These are phyloP conservation scores for Candida tunisiensis DNA, from an alignment of 1,139 yeast genomes.

Conservation along the genomic window DNA sequence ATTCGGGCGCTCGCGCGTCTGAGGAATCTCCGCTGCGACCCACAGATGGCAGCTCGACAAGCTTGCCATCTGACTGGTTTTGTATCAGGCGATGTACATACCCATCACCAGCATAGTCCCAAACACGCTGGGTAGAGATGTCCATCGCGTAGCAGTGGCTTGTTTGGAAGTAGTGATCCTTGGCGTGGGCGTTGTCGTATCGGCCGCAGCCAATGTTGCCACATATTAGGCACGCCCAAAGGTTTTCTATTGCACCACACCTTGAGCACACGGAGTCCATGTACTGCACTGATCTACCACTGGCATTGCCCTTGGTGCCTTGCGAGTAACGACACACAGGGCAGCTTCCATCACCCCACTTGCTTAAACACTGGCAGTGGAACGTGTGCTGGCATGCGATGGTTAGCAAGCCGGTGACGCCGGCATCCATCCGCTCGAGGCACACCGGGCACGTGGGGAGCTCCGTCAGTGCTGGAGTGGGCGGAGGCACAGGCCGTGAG, in stretches of 20 bases:
- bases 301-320: constrained; percentile 3
- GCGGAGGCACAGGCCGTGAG: constrained; percentile 13
- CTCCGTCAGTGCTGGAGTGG: constrained; percentile 29
- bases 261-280: constrained; percentile 19
- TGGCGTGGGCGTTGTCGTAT: constrained; percentile 77
- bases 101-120: constrained; percentile 91
- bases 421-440: constrained; percentile 74
- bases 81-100: constrained; percentile 80
- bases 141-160: constrained; percentile 94
- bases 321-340: constrained; percentile 76
- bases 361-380: constrained; percentile 76
- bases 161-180: constrained; percentile 59
- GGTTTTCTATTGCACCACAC: constrained; percentile 49
- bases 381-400: constrained; percentile 90
- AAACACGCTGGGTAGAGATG: constrained; percentile 64
- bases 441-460: constrained; percentile 93
- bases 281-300: constrained; percentile 9
- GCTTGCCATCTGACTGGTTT: constrained; percentile 71
- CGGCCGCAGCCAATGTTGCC: constrained; percentile 87
- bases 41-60: constrained; percentile 44
- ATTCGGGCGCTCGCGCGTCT: constrained; percentile 3
- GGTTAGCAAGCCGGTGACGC: constrained; percentile 66
- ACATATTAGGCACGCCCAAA: constrained; percentile 87
- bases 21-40: constrained; percentile 8
- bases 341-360: constrained; percentile 85